Conservation (phyloP, 129 eudicot species). For the Chrysanthemum makinoi region DNA sequence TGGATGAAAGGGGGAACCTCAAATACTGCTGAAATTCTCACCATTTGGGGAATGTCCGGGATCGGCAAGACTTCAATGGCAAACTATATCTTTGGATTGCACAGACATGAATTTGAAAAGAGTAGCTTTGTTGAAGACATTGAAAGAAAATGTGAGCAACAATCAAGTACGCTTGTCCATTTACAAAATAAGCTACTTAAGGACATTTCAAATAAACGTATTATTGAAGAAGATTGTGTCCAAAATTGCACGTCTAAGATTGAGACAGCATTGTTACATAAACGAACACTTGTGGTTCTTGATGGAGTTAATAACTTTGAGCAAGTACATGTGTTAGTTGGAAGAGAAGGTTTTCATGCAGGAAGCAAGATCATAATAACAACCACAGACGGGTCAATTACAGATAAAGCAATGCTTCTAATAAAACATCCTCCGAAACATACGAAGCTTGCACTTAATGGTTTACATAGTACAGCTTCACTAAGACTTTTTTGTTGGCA, state of each 20-base stretch:
- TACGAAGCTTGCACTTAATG: not conserved
- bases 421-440: not conserved
- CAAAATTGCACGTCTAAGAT: not conserved
- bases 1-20: not conserved
- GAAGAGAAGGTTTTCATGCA: not conserved
- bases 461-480: not conserved
- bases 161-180: not conserved
- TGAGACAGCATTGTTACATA: not conserved
- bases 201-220: not conserved
- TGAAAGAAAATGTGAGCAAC: not conserved
- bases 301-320: slow-evolving; percentile 11
- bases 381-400: slow-evolving; percentile 7
- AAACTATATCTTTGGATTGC: not conserved
- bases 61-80: slow-evolving; percentile 2
- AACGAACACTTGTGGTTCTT: slow-evolving; percentile 4
- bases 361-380: slow-evolving; percentile 15
- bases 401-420: not conserved
- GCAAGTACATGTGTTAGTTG: not conserved
- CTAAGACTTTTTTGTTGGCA: slow-evolving; percentile 17
- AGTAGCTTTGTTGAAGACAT: not conserved
- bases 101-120: not conserved
- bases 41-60: not conserved
- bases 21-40: not conserved
- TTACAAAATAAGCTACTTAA: not conserved
- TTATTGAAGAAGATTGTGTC: not conserved